Evolutionary conservation across 441 rosid genomes (phyloP).

Genomic region (Brassica balearica): DNA sequence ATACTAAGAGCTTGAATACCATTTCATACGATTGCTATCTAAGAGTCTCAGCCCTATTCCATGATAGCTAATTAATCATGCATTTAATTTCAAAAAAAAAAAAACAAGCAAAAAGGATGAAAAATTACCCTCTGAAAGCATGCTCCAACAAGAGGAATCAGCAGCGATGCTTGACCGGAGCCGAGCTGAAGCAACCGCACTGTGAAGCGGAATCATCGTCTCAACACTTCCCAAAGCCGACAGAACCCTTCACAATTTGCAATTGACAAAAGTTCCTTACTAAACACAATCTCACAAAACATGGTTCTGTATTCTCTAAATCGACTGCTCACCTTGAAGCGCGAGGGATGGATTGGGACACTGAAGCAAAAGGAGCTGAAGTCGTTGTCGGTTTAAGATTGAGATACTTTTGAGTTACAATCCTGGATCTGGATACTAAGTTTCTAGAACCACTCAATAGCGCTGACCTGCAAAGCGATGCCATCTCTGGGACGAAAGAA

Average conservation of each 20-base stretch:
- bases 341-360: constrained; percentile 57
- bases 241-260: constrained; percentile 52
- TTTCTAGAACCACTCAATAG: not conserved
- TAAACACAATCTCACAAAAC: constrained; percentile 10
- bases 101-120: not conserved
- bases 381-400: not conserved
- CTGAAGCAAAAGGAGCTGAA: constrained; percentile 41
- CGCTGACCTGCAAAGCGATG: not conserved
- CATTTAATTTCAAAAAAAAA: not conserved
- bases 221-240: constrained; percentile 73
- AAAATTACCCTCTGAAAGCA: constrained; percentile 76
- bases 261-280: constrained; percentile 1
- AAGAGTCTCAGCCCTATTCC: not conserved
- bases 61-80: not conserved
- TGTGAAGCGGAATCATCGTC: constrained; percentile 84
- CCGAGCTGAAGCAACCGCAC: constrained; percentile 83
- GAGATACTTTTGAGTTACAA: not conserved
- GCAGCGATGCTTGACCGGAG: constrained; percentile 79
- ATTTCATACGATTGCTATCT: not conserved
- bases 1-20: no score
- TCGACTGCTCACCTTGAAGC: constrained; percentile 62
- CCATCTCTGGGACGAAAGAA: not conserved
- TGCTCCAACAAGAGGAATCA: constrained; percentile 92
- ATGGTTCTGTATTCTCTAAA: not conserved
- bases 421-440: not conserved